Base-by-base conservation (phyloP, 1,284 basidiomycete genomes). In the Schizophyllum amplum region DNA sequence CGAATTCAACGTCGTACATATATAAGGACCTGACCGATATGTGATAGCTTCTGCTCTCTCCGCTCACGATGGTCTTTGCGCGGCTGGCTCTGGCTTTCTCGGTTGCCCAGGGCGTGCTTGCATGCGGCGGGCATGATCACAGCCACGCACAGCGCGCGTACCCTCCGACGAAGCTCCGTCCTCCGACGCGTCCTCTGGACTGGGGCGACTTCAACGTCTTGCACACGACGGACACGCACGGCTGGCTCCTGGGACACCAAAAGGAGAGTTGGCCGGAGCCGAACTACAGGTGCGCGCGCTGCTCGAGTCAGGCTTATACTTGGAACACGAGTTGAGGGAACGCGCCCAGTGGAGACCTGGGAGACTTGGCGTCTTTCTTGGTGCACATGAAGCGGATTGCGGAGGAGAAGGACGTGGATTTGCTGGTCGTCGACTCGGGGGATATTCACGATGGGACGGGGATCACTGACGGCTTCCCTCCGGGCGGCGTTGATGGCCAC, bases 381-480 rank as follows among this genome's bases (percentile, higher is more conserved):
- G 67, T 78, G 5, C 89, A 90, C 61, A 91, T 94, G 88, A 90
- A 92, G 68, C 64, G 78, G 50, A 75, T 86, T 53, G 90, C 92
- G 1, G 58, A 74, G 81, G 69, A 83, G 65, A 83, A 82, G 58
- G 80, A 83, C 58, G 86, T 87, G 11, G 87, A 90, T 66, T 75
- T 89, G 5, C 72, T 89, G 33, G 72, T 90, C 24, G 77, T 89
- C 11, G 86, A 89, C 64, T 85, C 84, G 22, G 87, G 87, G 20
- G 87, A 93, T 68, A 69, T 93, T 57, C 92, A 92, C 62, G 91
- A 94, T 65, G 91, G 88, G 2, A 91, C 89, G 51, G 86, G 86
- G 0, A 70, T 87, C 11, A 82, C 84, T 0, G 92, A 94, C 63
- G 87, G 86, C 0, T 87, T 74, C 66, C 83, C 86, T 17, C 63